Evolutionary conservation across 2,329 filamentous ascomycete species (phyloP).

Genomic region (Colletotrichum eremochloae): DNA sequence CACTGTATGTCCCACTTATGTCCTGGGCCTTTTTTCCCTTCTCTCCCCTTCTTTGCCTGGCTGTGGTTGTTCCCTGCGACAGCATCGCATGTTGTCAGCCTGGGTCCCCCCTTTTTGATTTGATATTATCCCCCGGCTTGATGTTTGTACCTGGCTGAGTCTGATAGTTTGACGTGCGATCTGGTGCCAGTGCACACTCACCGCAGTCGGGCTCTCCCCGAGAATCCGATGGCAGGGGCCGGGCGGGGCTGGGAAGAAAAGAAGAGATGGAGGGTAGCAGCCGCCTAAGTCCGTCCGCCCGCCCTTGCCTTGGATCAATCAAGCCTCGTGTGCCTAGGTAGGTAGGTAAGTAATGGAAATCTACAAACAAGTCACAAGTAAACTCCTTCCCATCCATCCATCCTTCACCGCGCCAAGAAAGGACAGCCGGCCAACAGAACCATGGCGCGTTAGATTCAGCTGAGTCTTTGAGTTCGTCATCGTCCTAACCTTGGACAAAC

Average conservation of each 20-base stretch:
- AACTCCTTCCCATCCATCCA: constrained; percentile 22
- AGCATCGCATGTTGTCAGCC: constrained; percentile 12
- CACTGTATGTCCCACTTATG: constrained; percentile 12
- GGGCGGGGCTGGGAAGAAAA: not conserved
- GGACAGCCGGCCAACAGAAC: constrained; percentile 20
- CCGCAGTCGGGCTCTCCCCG: not conserved
- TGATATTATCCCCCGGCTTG: not conserved
- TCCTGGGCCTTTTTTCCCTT: not conserved
- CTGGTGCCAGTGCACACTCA: not conserved
- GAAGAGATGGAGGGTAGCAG: not conserved
- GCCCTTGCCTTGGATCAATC: not conserved
- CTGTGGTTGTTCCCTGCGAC: constrained; percentile 11
- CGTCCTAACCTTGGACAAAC: constrained; percentile 10
- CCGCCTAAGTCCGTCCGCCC: not conserved
- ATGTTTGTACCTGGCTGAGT: not conserved
- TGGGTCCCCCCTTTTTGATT: not conserved
- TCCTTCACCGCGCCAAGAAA: constrained; percentile 15
- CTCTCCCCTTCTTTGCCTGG: constrained; percentile 6
- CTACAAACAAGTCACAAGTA: not conserved
- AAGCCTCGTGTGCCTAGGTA: not conserved
- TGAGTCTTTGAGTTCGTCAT: constrained; percentile 4
- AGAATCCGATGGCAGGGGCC: not conserved
- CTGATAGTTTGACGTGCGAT: not conserved
- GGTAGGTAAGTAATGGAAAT: not conserved
- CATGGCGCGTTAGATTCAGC: constrained; percentile 8